A percentile compares a stretch with the other conserved stretches of the same genome.
These are phyloP conservation scores for Takashimella koratensis DNA, from an alignment of 1,284 basidiomycete species.

Conservation along the genomic window DNA sequence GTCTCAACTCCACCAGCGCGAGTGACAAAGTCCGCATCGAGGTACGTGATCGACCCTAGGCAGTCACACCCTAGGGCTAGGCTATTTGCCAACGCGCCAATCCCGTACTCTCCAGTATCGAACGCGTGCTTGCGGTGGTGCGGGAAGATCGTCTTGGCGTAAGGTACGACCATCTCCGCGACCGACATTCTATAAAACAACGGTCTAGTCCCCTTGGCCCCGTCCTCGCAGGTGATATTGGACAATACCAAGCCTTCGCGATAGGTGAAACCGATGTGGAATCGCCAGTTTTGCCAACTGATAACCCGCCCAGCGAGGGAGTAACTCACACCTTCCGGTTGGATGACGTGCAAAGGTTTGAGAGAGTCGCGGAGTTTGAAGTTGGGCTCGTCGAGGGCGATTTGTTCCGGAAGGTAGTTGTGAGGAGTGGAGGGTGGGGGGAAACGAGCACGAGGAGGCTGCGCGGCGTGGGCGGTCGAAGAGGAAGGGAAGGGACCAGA, in stretches of 20 bases:
- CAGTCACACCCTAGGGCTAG: conserved; percentile 53
- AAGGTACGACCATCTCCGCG: conserved; percentile 50
- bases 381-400: conserved; percentile 47
- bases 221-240: conserved; percentile 45
- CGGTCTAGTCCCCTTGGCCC: conserved; percentile 34
- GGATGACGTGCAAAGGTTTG: conserved; percentile 80
- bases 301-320: conserved; percentile 68
- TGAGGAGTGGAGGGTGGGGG: conserved; percentile 45
- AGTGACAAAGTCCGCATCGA: conserved; percentile 42
- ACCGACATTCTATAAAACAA: conserved; percentile 51
- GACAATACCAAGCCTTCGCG: conserved; percentile 47
- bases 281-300: conserved; percentile 41
- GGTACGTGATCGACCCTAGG: conserved; percentile 50
- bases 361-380: conserved; percentile 66
- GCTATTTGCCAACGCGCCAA: conserved; percentile 49
- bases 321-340: conserved; percentile 90
- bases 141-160: conserved; percentile 51
- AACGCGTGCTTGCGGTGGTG: conserved; percentile 51
- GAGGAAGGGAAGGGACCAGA: conserved; percentile 21
- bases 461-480: conserved; percentile 25
- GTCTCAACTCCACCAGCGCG: conserved; percentile 44
- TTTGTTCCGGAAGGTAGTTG: conserved; percentile 51
- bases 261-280: conserved; percentile 34
- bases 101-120: conserved; percentile 52
- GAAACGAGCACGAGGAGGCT: conserved; percentile 43